These are phyloP conservation scores for Colletotrichum liriopes DNA, from an alignment of 2,329 filamentous ascomycete species.

Conservation along the genomic window DNA sequence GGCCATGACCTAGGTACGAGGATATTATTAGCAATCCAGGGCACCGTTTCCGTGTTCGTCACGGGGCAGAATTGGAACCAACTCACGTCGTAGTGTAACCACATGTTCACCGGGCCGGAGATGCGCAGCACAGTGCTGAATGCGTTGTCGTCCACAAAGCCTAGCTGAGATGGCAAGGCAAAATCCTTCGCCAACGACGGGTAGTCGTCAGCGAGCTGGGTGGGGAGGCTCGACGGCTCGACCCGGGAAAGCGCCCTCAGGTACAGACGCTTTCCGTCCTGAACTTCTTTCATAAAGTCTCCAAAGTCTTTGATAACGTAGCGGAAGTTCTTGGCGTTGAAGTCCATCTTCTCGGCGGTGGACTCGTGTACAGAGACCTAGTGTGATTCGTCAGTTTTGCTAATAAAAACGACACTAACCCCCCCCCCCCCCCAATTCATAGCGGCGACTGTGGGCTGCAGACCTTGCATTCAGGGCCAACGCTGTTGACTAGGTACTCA, in stretches of 20 bases:
- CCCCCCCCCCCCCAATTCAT: neutral
- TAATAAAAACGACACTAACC: neutral
- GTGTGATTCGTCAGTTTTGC: constrained; percentile 4
- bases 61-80: neutral
- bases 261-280: constrained; percentile 77
- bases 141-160: constrained; percentile 70
- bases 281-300: constrained; percentile 74
- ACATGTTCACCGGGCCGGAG: constrained; percentile 86
- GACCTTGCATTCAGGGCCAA: constrained; percentile 75
- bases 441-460: neutral
- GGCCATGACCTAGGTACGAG: constrained; percentile 77
- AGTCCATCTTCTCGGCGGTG: constrained; percentile 79
- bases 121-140: constrained; percentile 88
- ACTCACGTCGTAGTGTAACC: constrained; percentile 87
- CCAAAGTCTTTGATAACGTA: constrained; percentile 80
- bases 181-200: constrained; percentile 80
- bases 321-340: constrained; percentile 85
- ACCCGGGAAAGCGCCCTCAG: constrained; percentile 82
- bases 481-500: constrained; percentile 74
- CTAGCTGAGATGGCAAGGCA: constrained; percentile 73
- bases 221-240: constrained; percentile 78
- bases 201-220: constrained; percentile 81
- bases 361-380: constrained; percentile 84
- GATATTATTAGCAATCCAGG: neutral
- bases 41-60: neutral